These are phyloP conservation scores for Talaromyces stipitatus DNA, from an alignment of 495 filamentous ascomycete species.

Conservation along the genomic window DNA sequence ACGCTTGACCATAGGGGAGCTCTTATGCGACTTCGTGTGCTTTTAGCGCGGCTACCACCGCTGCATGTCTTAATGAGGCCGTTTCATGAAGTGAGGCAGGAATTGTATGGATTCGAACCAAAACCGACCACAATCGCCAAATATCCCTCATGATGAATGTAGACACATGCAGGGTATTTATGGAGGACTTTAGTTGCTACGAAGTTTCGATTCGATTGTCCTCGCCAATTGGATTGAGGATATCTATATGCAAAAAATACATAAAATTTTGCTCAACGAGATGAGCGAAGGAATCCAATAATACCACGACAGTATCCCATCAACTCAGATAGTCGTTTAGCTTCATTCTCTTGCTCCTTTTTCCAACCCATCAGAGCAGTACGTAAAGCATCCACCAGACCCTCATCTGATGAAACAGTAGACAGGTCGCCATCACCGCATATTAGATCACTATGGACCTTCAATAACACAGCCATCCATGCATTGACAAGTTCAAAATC, in stretches of 20 bases:
- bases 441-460: constrained; percentile 60
- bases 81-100: constrained; percentile 11
- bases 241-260: constrained; percentile 9
- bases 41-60: constrained; percentile 22
- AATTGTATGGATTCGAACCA: constrained; percentile 9
- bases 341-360: constrained; percentile 57
- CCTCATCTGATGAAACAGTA: constrained; percentile 34
- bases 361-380: constrained; percentile 56
- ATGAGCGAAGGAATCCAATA: constrained; percentile 76
- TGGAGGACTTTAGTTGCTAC: neutral
- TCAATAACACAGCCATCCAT: constrained; percentile 92
- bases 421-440: constrained; percentile 27
- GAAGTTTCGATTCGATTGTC: neutral
- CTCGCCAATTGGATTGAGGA: neutral
- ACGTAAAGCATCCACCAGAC: constrained; percentile 32
- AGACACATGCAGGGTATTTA: neutral
- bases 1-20: neutral
- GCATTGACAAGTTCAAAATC: constrained; percentile 93
- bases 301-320: constrained; percentile 86
- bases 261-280: constrained; percentile 21
- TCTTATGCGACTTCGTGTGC: neutral
- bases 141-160: neutral
- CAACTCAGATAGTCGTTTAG: constrained; percentile 60
- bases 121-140: neutral
- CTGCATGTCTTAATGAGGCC: constrained; percentile 25